These are phyloP conservation scores for Aureobasidium lini DNA, from an alignment of 2,329 filamentous ascomycete genomes.

Conservation along the genomic window DNA sequence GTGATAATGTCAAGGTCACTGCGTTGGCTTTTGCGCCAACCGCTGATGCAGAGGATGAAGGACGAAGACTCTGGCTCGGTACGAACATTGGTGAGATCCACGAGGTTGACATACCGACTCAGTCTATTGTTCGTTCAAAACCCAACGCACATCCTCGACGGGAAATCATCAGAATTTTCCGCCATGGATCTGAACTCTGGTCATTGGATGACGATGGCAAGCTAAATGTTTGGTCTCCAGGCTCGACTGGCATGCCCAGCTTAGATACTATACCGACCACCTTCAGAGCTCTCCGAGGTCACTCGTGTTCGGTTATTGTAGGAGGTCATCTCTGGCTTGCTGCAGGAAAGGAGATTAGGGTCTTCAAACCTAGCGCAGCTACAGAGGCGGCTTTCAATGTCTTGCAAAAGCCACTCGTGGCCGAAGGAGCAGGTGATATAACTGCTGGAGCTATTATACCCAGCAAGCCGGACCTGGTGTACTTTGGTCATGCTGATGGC, in stretches of 20 bases:
- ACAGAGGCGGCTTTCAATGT: conserved; percentile 68
- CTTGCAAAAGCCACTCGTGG: conserved; percentile 60
- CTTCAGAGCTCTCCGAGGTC: conserved; percentile 70
- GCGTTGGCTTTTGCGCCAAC: conserved; percentile 82
- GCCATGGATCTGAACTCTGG: conserved; percentile 87
- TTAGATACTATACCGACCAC: conserved; percentile 66
- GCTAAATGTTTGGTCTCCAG: conserved; percentile 78
- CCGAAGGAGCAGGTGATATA: conserved; percentile 73
- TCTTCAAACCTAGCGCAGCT: conserved; percentile 68
- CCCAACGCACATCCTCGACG: conserved; percentile 66
- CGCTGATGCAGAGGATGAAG: conserved; percentile 69
- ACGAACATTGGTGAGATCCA: conserved; percentile 81
- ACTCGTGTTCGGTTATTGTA: conserved; percentile 84
- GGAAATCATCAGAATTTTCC: conserved; percentile 77
- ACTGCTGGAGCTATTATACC: conserved; percentile 73
- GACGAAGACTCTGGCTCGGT: conserved; percentile 77
- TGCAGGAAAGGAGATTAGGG: conserved; percentile 74
- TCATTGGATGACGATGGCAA: conserved; percentile 84
- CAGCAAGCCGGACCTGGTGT: conserved; percentile 69
- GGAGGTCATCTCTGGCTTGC: conserved; percentile 82
- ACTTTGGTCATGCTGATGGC: conserved; percentile 86
- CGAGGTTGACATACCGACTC: conserved; percentile 74
- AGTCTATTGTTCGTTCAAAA: conserved; percentile 62
- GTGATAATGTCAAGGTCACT: conserved; percentile 75
- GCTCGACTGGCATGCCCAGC: conserved; percentile 66